Evolutionary conservation across 2,329 filamentous ascomycete species (phyloP), one percentile per base, ranked within the genome.

Genomic region (Aspergillus flavus): DNA sequence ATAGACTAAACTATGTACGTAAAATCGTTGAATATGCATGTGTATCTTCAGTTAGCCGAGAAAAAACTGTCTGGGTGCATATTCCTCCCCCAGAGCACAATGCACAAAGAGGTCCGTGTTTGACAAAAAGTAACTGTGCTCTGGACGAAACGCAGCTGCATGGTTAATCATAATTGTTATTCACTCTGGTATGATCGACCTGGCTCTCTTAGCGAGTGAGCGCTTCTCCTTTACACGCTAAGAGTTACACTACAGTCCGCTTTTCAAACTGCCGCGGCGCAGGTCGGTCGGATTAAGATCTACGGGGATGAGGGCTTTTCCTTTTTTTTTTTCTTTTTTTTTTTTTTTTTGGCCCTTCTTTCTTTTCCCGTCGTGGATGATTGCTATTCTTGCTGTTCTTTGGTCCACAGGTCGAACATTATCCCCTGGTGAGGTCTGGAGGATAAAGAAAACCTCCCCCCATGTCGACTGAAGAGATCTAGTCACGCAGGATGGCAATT

Each of bases 61-160:
- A 16, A 39, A 39, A 39, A 39, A 16, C 36, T 41, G 48, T 48
- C 39, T 21, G 21, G n/a, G 26, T 39, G 39, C 50, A 61, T 48
- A 41, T 21, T n/a, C 16, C 16, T 32, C 28, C 28, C 48, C 41
- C 28, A 23, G 19, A 65, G 65, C 63, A 67, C 65, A 61, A 65
- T 62, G 65, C 65, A 61, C 65, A 36, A 36, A 57, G 64, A 58
- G 65, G 65, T 52, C 65, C 64, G 65, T 67, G 65, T 66, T 48
- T 57, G 39, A 58, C 45, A 53, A 55, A 53, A 39, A 52, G 26
- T 30, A 52, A 30, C 28, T 52, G 28, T 30, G 30, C 28, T 32
- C 16, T 5, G 48, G 7, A 32, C 7, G 16, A 30, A 52, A 52
- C 28, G 19, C 28, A 30, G 48, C 30, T 30, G 48, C 48, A 52